Evolutionary conservation across 225 moss, liverwort and hornwort genomes (phyloP), one percentile per base, ranked within the genome.

Genomic region (Lunularia cruciata): DNA sequence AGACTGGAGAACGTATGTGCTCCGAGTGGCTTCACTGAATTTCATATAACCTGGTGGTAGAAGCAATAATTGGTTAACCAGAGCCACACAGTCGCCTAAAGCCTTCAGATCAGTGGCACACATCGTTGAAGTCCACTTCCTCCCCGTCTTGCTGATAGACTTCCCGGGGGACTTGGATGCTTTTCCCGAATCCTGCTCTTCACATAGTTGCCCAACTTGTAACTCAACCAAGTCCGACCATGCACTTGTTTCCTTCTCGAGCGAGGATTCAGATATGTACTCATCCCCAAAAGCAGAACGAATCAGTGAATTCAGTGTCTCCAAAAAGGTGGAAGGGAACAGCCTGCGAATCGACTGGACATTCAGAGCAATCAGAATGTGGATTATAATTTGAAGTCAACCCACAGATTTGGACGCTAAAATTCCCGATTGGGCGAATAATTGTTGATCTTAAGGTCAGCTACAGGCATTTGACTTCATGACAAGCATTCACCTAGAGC

Each of bases 271-370:
- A 25, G 46, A 65, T 35, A 59, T 5, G 58, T 38, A 70, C 40
- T 49, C 55, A 43, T 47, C 67, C 1, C 72, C 78, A 65, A 78
- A 75, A 6, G 75, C 75, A 31, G 57, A 58, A 28, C 35, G 20
- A 47, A 87, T 76, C 35, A 57, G 76, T 57, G 47, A 68, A 76
- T 78, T 82, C 3, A 92, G 79, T 72, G 87, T 82, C 73, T 86
- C 80, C 42, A 92, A 48, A 78, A 92, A 87, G 27, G 87, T 80
- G 15, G 86, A 81, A 65, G 81, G 57, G 69, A 90, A 90, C 12
- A 81, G 74, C 78, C 75, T 85, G 68, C 90, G 82, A 67, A 92
- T 74, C 19, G 80, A 79, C 92, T 96, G 86, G 42, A 69, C 61
- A 14, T 42, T n/a, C 3, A 72, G 34, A 72, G 31, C 14, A 48